Conservation (phyloP, 306 rosid species). For the Erythrophleum fordii region DNA sequence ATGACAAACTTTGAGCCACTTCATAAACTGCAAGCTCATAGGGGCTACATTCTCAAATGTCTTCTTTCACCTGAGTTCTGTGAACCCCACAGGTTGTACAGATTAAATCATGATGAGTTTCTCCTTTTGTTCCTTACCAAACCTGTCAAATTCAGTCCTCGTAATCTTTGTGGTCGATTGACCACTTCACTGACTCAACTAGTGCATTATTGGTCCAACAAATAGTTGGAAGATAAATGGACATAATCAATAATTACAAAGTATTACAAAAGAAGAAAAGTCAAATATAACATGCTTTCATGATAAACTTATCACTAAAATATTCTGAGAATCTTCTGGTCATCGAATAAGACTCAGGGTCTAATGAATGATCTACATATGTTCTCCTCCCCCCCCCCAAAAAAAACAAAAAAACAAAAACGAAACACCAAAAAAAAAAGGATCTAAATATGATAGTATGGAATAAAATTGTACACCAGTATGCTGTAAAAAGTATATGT, state of each 20-base stretch:
- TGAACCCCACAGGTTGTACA: conserved; percentile 86
- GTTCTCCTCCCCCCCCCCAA: no score
- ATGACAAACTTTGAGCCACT: conserved; percentile 99
- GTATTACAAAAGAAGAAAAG: neutral
- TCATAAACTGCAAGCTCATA: conserved; percentile 98
- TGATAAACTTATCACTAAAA: neutral
- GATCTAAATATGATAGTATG: neutral
- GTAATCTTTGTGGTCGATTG: neutral
- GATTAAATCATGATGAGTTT: conserved; percentile 17
- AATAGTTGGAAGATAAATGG: conserved; percentile 4
- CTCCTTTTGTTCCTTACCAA: conserved; percentile 4
- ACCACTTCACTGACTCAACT: conserved; percentile 9
- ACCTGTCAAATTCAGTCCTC: neutral
- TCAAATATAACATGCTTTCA: neutral
- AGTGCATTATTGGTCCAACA: neutral
- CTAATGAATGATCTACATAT: neutral
- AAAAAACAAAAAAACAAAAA: no score
- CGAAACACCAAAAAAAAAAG: neutral
- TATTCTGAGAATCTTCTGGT: neutral
- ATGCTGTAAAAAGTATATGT: neutral
- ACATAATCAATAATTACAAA: neutral
- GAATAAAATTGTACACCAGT: neutral
- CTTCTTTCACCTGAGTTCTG: conserved; percentile 97
- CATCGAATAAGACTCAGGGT: neutral
- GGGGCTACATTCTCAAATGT: conserved; percentile 94